phyloP scores from a whole-genome alignment of 805 yeast species.

The Kluyveromyces nonfermentans region DNA sequence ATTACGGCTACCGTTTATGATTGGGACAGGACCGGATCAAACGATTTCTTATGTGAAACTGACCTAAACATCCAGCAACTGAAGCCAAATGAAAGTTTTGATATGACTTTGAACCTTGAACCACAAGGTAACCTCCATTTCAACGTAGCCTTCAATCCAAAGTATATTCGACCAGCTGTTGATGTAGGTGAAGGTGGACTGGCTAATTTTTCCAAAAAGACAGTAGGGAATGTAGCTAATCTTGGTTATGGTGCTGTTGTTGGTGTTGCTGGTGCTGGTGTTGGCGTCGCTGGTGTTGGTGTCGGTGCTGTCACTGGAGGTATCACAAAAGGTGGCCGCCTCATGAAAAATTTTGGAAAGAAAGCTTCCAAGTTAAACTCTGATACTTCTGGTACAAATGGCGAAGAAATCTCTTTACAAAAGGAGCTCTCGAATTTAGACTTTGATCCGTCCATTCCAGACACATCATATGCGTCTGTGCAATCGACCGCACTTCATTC shows the following conservation, averaged over 20 bases:
- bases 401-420: not conserved
- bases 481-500: slow-evolving; percentile 6
- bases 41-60: slow-evolving; percentile 49
- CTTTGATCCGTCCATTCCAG: slow-evolving; percentile 23
- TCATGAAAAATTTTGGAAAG: slow-evolving; percentile 29
- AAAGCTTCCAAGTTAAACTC: slow-evolving; percentile 13
- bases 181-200: slow-evolving; percentile 34
- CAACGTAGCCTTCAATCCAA: slow-evolving; percentile 49
- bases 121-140: slow-evolving; percentile 59
- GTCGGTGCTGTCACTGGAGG: slow-evolving; percentile 41
- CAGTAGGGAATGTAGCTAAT: slow-evolving; percentile 28
- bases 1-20: slow-evolving; percentile 48
- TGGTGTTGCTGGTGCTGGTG: slow-evolving; percentile 32
- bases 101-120: slow-evolving; percentile 41
- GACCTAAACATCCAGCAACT: slow-evolving; percentile 41
- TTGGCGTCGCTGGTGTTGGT: slow-evolving; percentile 33
- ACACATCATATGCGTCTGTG: slow-evolving; percentile 21
- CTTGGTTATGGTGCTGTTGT: slow-evolving; percentile 26
- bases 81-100: slow-evolving; percentile 36
- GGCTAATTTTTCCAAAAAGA: slow-evolving; percentile 40
- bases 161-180: slow-evolving; percentile 56
- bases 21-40: slow-evolving; percentile 72
- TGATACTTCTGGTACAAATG: slow-evolving; percentile 3
- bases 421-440: slow-evolving; percentile 13
- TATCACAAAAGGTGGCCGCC: slow-evolving; percentile 38